Evolutionary conservation across 2,329 filamentous ascomycete genomes (phyloP).

Genomic region (Ascomycota sp.): DNA sequence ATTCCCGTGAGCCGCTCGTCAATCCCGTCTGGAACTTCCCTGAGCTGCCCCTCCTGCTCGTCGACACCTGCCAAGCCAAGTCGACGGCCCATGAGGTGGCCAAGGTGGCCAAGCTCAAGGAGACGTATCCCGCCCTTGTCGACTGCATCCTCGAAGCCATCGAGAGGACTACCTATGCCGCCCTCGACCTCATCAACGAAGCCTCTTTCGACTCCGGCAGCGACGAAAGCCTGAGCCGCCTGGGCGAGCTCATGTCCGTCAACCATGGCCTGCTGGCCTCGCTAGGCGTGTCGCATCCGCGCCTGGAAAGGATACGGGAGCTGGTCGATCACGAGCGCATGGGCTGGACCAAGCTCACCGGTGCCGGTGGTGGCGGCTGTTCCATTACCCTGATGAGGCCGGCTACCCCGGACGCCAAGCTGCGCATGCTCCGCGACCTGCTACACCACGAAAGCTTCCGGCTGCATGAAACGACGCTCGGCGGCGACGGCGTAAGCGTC

Average conservation of each 20-base stretch:
- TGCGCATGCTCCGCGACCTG: slow-evolving; percentile 42
- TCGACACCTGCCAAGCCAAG: slow-evolving; percentile 75
- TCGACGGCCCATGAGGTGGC: slow-evolving; percentile 71
- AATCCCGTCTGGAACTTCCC: slow-evolving; percentile 70
- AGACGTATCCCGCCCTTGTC: slow-evolving; percentile 55
- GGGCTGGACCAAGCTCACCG: slow-evolving; percentile 94
- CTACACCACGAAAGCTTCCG: slow-evolving; percentile 55
- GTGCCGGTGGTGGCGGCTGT: slow-evolving; percentile 86
- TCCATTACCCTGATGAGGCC: slow-evolving; percentile 79
- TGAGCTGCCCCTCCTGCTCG: slow-evolving; percentile 70
- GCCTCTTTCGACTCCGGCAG: slow-evolving; percentile 47
- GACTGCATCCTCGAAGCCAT: slow-evolving; percentile 71
- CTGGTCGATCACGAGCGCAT: slow-evolving; percentile 75
- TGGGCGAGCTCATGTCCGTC: slow-evolving; percentile 78
- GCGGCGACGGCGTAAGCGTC: slow-evolving; percentile 83
- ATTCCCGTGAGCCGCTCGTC: slow-evolving; percentile 56
- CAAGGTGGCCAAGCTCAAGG: slow-evolving; percentile 59
- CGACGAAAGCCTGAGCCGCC: slow-evolving; percentile 41
- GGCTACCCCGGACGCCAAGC: slow-evolving; percentile 30
- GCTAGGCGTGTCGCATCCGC: slow-evolving; percentile 83
- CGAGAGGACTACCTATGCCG: slow-evolving; percentile 44
- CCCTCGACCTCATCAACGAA: slow-evolving; percentile 31
- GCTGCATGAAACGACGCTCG: slow-evolving; percentile 75
- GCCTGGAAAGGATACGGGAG: slow-evolving; percentile 78
- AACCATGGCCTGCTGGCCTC: slow-evolving; percentile 88